Base-by-base conservation (phyloP, 2,329 filamentous ascomycete species). In the Rasamsonia emersonii region DNA sequence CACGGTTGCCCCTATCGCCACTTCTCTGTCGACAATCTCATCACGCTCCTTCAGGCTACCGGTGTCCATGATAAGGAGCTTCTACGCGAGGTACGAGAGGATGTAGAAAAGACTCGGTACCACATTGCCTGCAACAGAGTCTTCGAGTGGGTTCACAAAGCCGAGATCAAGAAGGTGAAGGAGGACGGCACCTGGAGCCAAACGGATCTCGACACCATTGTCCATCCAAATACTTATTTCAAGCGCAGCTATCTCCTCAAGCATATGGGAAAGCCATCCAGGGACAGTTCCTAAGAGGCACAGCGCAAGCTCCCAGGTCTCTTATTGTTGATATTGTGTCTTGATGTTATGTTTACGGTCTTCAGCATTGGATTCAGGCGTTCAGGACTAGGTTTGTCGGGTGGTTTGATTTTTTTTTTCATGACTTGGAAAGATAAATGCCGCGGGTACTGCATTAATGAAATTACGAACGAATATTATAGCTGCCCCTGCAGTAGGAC, bases 1-100 rank as follows among this genome's bases (percentile, higher is more conserved):
- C 89, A 98, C 55, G 91, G 91, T n/a, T 98, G 91, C 53, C 91
- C 91, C 0, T 98, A 96, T 56, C 72, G 91, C 18, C 89, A 95
- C 53, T 96, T 94, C 56, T 82, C 77, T 38, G 62, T 82, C 30
- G 91, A 98, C 41, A 98, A 96, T 47, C 70, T 98, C 23, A 75
- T 80, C 16, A 59, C 73, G 0, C 61, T 96, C 43, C 68, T 94
- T 25, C 81, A 93, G 52, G 67, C 72, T 10, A 82, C 84, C 28
- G 91, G 89, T 1, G 77, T 98, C 0, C 75, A 68, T 18, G 89
- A 96, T 53, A 70, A 78, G 25, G 75, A 80, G 1, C 75, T 93
- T 13, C 56, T 96, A 25, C 79, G 81, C 40, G 82, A 79, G 1
- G 83, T 98, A 6, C 79, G 79, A 49, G 85, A 94, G 53, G 89